These are phyloP conservation scores for Adansonia madagascariensis DNA, from an alignment of 441 rosid species.

Conservation along the genomic window DNA sequence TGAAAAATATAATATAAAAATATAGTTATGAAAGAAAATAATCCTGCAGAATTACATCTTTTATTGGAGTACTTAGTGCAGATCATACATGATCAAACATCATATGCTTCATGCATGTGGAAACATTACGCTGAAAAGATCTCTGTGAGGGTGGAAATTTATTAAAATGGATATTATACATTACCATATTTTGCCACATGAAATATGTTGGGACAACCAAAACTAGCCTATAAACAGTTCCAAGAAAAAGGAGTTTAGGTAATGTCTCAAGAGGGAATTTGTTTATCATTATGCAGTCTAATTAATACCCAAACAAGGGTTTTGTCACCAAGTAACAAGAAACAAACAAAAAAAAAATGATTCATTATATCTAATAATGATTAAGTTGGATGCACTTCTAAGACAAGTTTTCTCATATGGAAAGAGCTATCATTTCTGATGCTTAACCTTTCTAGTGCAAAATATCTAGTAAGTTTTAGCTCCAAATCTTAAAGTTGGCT, in stretches of 20 bases:
- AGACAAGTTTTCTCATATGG: conserved; percentile 27
- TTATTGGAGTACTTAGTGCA: neutral
- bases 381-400: conserved; percentile 27
- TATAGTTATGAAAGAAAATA: no score
- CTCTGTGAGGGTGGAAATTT: neutral
- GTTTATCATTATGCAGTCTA: neutral
- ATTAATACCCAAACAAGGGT: neutral
- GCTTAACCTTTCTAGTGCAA: conserved; percentile 12
- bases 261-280: neutral
- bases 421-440: conserved; percentile 16
- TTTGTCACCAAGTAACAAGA: neutral
- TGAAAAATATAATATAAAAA: neutral
- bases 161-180: neutral
- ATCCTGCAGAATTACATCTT: neutral
- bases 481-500: neutral
- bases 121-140: neutral
- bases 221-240: neutral
- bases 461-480: neutral
- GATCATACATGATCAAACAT: neutral
- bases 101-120: neutral
- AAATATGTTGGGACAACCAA: neutral
- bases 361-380: conserved; percentile 7
- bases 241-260: neutral
- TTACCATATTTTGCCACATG: neutral
- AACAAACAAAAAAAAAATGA: neutral